Conservation (phyloP, 2,329 filamentous ascomycete species). For the Ceratocystis alfenasii region DNA sequence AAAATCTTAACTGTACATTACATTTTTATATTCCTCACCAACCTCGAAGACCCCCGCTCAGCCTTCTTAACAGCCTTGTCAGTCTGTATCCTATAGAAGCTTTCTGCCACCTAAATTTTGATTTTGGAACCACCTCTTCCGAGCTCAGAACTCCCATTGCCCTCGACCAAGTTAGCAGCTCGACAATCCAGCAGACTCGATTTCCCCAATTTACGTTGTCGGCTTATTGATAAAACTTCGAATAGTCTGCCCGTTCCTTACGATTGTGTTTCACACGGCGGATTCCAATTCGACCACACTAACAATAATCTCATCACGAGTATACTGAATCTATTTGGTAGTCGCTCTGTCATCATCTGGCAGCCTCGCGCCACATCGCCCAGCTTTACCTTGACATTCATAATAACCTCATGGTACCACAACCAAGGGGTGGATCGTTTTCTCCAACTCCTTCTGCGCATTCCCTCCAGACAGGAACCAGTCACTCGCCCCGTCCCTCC, state of each 20-base stretch:
- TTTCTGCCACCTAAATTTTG: neutral
- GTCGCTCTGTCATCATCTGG: conserved; percentile 1
- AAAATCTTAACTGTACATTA: conserved; percentile 1
- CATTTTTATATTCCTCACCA: neutral
- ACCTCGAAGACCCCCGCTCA: conserved; percentile 2
- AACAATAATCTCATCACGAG: neutral
- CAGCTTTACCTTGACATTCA: conserved; percentile 26
- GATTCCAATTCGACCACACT: neutral
- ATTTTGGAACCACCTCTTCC: neutral
- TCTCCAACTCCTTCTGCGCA: conserved; percentile 47
- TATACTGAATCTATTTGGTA: conserved; percentile 4
- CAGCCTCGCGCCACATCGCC: conserved; percentile 23
- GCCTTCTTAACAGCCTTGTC: conserved; percentile 17
- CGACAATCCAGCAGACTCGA: neutral
- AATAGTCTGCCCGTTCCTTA: neutral
- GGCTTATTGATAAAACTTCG: neutral
- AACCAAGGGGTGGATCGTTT: conserved; percentile 51
- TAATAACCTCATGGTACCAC: conserved; percentile 45
- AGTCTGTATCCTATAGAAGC: neutral
- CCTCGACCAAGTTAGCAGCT: neutral
- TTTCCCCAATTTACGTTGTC: neutral
- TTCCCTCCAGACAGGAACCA: conserved; percentile 44
- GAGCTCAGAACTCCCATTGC: neutral
- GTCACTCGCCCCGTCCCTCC: conserved; percentile 46
- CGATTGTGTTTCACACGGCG: neutral